Evolutionary conservation across 2,329 filamentous ascomycete species (phyloP), one percentile per base, ranked within the genome.

Genomic region (Davidsoniella australis): DNA sequence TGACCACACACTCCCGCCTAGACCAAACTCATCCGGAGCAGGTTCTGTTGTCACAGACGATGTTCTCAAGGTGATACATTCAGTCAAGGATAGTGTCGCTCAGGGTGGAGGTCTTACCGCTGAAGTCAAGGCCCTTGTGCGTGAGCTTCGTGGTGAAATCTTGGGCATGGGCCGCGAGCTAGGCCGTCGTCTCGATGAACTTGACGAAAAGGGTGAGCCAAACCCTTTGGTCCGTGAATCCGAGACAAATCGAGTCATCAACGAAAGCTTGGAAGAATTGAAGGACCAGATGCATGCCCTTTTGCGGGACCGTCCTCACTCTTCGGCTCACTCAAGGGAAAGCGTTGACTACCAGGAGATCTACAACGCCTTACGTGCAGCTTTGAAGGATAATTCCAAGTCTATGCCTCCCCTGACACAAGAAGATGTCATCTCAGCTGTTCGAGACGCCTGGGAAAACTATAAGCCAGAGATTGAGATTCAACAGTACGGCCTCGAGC

Each of bases 381-480:
- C 87, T 8, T 67, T 80, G 23, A 72, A 75, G 54, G 81, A 83
- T 56, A 70, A 75, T 4, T 47, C 38, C 66, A 63, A 43, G 68
- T 64, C 37, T 66, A 65, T 8, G 65, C 68, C n/a, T n/a, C 12
- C 26, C 12, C 64, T 85, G 43, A 80, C 78, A 57, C 77, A 83
- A 56, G 85, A 94, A 45, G 85, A 93, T 52, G 85, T 96, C 36
- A 74, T 96, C 2, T 75, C 83, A 24, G 87, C 88, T 2, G 83
- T 96, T 12, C 80, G 80, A 56, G 87, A 94, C 57, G 89, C 88
- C 1, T 94, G 87, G 78, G 89, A 95, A 60, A 85, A 80, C 48
- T 94, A 94, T 65, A 94, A 94, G 64, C 89, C 89, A 1, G 86
- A 95, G 57, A 86, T 94, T 46, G 82, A 94, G 57, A 73, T 94